Evolutionary conservation across 2,329 filamentous ascomycete species (phyloP).

Genomic region (Hymenoscyphus repandus): DNA sequence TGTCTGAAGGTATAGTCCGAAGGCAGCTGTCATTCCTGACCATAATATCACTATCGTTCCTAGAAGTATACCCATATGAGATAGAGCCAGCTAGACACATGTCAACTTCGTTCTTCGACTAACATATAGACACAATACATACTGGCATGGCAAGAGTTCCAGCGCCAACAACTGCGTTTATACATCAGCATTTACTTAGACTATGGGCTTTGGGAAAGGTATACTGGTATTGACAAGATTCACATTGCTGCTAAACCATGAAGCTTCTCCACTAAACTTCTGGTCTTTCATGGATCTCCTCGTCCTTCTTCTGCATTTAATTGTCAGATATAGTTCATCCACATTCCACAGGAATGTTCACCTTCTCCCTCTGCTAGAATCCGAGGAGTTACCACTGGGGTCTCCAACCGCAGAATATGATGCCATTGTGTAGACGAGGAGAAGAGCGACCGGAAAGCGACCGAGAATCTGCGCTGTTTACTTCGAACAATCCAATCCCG

Average conservation of each 20-base stretch:
- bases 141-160: constrained; percentile 68
- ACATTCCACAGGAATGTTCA: constrained; percentile 4
- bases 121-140: constrained; percentile 38
- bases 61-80: constrained; percentile 88
- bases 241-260: constrained; percentile 85
- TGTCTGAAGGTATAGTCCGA: constrained; percentile 91
- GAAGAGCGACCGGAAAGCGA: too few species aligned
- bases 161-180: constrained; percentile 76
- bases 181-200: constrained; percentile 12
- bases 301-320: constrained; percentile 20
- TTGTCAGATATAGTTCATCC: background rate
- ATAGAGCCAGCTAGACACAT: constrained; percentile 65
- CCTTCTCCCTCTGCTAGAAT: constrained; percentile 24
- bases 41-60: constrained; percentile 82
- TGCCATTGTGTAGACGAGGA: constrained; percentile 16
- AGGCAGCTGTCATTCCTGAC: constrained; percentile 83
- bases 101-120: background rate
- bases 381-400: constrained; percentile 20
- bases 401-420: constrained; percentile 26
- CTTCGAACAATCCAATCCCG: too few species aligned
- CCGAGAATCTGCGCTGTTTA: too few species aligned
- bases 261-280: constrained; percentile 67
- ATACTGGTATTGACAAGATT: constrained; percentile 95
- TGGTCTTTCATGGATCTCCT: constrained; percentile 58
- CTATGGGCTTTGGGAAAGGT: constrained; percentile 25